Evolutionary conservation across 306 rosid species (phyloP).

Genomic region (Quercus wislizeni): DNA sequence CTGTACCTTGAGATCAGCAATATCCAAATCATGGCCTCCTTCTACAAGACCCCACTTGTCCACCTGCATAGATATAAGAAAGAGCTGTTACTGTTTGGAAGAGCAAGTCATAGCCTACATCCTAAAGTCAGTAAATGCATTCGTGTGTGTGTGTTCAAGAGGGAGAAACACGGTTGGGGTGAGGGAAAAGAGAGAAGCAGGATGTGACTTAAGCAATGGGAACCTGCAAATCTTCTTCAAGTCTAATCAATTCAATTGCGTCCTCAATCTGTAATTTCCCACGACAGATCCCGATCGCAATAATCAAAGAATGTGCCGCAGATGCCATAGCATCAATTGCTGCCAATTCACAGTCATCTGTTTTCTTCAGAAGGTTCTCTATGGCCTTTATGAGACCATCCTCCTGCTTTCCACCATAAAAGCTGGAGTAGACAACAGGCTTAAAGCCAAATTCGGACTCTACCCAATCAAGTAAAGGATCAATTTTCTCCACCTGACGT

Average conservation of each 20-base stretch:
- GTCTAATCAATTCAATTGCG: conserved; percentile 77
- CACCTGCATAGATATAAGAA: conserved; percentile 46
- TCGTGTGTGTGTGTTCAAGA: background rate
- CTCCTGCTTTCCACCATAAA: conserved; percentile 81
- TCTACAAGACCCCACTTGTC: conserved; percentile 95
- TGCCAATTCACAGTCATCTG: conserved; percentile 83
- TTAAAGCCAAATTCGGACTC: conserved; percentile 79
- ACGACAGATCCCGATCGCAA: conserved; percentile 55
- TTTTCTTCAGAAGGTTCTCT: conserved; percentile 54
- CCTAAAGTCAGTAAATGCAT: background rate
- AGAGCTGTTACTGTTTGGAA: background rate
- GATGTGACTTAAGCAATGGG: background rate
- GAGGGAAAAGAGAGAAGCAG: background rate
- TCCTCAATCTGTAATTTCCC: conserved; percentile 76
- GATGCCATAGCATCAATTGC: conserved; percentile 79
- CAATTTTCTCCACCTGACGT: conserved; percentile 74
- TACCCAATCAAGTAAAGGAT: conserved; percentile 82
- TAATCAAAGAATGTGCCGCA: conserved; percentile 69
- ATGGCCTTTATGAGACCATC: conserved; percentile 64
- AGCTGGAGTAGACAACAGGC: conserved; percentile 66
- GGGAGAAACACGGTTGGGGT: background rate
- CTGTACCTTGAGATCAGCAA: conserved; percentile 82
- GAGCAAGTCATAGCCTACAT: background rate
- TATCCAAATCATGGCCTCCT: conserved; percentile 96
- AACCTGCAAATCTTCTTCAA: conserved; percentile 96